Base-by-base conservation (phyloP, 2,329 filamentous ascomycete species). In the Alternaria alternata region DNA sequence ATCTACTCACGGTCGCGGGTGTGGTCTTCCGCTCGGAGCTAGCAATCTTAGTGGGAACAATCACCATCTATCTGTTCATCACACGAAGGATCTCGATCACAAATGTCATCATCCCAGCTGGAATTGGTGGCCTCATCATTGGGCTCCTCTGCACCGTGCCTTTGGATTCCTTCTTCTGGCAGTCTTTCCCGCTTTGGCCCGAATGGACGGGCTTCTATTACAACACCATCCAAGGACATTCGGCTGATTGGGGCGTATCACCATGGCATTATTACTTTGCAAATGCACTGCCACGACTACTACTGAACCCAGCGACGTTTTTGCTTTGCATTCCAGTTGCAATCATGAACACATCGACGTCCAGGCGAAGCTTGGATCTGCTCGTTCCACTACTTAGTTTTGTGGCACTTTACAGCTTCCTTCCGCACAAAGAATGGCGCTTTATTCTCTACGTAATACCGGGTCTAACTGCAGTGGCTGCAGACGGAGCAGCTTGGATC, bases 121-220 rank as follows among this genome's bases (percentile, higher is more conserved):
- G 93, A 18, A 51, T 90, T 16, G 77, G 84, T 6, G 90, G 92
- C 24, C 86, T 89, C 16, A 38, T 85, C n/a, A 80, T 90, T 44
- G 90, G 91, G 1, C 84, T 98, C 1, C 65, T 82, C 12, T 80
- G 89, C 36, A 93, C 93, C 0, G 83, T 97, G 14, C 85, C 88
- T 2, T 78, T 97, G 34, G 95, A 99, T 83, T 94, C 92, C 1
- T 94, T 93, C 81, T 96, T 98, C 81, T 99, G 94, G 95, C 93
- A 94, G 73, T 78, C 80, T 7, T 87, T 86, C 1, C 81, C 82
- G 1, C 80, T 96, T 30, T 99, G 95, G 95, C 94, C 95, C 1
- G 95, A 99, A 78, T 87, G 96, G 62, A 88, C 87, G 68, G 93
- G 88, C 2, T 98, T 99, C 81, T 89, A 91, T 78, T 98, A 91